Base-by-base conservation (phyloP, 768 basidiomycete species). In the Psilocybe subaeruginosa region DNA sequence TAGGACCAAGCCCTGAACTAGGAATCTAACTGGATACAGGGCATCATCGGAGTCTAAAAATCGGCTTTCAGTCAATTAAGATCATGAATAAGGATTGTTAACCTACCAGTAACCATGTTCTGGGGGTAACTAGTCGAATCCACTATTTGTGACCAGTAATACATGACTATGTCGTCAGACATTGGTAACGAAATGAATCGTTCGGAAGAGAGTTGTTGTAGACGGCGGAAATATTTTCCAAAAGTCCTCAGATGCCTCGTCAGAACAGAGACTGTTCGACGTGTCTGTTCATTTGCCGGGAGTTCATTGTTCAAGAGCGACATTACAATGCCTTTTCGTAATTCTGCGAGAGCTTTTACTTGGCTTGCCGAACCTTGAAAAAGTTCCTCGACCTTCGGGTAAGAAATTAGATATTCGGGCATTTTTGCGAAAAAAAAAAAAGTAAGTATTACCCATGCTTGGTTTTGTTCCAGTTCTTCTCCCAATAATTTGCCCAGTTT, bases 1-100 rank as follows among this genome's bases (percentile, higher is more conserved):
- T 8, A 95, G 75, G 5, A 91, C 89, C 87, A 95, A 89, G 2
- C 89, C 90, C 69, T 93, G 92, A 0, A 94, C 90, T 59, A 95
- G 77, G 68, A 91, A 87, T 9, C 89, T 85, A 23, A 91, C 79
- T n/a, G 93, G 93, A 69, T 88, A 93, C 2, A 88, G 72, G 1
- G 87, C 89, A 47, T 79, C 74, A 31, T 78, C 70, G 0, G 86
- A 83, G 70, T 94, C 91, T 93, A 49, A 35, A n/a, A 52, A 23
- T 23, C 29, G 27, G 37, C 11, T 54, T 30, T 55, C 12, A 35
- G 37, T 16, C 61, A 29, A 27, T 12, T 50, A 30, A 27, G 37
- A 16, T 29, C 8, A 41, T 8, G 11, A 0, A 29, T 19, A 19
- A 54, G 19, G 43, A 19, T 17, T 9, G 16, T n/a, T 57, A 39